phyloP scores from a whole-genome alignment of 495 filamentous ascomycete species.

The Chaetomium tenue region DNA sequence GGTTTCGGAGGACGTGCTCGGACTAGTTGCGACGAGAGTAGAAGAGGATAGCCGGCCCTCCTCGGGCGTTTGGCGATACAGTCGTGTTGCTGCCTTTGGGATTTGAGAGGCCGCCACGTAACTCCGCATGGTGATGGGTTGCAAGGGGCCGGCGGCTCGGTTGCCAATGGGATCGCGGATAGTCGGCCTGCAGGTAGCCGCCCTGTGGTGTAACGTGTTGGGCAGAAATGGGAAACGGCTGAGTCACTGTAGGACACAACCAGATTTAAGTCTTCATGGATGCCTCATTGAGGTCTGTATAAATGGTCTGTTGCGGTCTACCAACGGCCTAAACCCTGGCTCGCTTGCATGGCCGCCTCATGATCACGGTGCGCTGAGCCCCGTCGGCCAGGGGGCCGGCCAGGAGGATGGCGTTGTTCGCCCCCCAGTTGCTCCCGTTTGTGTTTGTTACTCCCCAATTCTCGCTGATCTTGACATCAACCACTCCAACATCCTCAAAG shows the following conservation, averaged over 20 bases:
- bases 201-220: background rate
- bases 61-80: background rate
- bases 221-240: background rate
- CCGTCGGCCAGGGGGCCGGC: conserved; percentile 28
- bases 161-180: conserved; percentile 4
- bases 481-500: conserved; percentile 28
- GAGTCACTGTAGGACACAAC: background rate
- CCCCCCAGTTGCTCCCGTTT: conserved; percentile 31
- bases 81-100: background rate
- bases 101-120: background rate
- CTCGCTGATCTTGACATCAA: conserved; percentile 29
- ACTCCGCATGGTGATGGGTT: background rate
- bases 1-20: background rate
- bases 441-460: conserved; percentile 23
- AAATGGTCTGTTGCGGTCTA: background rate
- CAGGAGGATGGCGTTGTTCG: conserved; percentile 25
- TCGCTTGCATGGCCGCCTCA: conserved; percentile 28
- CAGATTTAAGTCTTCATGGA: background rate
- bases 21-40: background rate
- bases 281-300: background rate
- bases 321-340: background rate
- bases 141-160: background rate
- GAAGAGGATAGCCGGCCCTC: background rate
- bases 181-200: background rate
- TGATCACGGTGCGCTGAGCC: conserved; percentile 28